These are phyloP conservation scores for Suillus luteus DNA, from an alignment of 768 basidiomycete genomes.

Conservation along the genomic window DNA sequence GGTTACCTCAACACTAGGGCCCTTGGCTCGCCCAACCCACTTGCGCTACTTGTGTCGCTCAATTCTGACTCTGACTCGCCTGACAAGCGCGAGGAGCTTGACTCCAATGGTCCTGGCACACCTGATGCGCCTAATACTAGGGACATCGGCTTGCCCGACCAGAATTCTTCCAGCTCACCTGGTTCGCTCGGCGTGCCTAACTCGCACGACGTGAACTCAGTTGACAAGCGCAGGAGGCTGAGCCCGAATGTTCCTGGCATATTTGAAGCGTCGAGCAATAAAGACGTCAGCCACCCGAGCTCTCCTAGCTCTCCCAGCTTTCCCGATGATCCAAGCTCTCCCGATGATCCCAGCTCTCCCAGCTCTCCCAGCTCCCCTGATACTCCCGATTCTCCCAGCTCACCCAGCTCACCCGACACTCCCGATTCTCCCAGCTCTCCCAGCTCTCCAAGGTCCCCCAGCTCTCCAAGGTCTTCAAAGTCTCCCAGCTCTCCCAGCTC, in stretches of 20 bases:
- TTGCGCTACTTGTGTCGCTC: background rate
- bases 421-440: too few species aligned
- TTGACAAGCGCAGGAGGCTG: background rate
- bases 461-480: too few species aligned
- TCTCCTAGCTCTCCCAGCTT: too few species aligned
- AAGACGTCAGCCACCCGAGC: background rate
- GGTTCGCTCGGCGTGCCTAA: background rate
- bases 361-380: too few species aligned
- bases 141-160: background rate
- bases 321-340: too few species aligned
- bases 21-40: background rate
- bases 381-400: too few species aligned
- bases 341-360: too few species aligned
- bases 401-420: too few species aligned
- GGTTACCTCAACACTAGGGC: background rate
- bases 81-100: background rate
- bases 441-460: too few species aligned
- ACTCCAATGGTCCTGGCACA: background rate
- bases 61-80: background rate
- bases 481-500: too few species aligned
- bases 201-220: background rate
- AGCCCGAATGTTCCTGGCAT: background rate
- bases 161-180: background rate
- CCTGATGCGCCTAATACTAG: background rate
- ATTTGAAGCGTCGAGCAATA: background rate